Base-by-base conservation (phyloP, 768 basidiomycete species). In the Agrocybe pediades region DNA sequence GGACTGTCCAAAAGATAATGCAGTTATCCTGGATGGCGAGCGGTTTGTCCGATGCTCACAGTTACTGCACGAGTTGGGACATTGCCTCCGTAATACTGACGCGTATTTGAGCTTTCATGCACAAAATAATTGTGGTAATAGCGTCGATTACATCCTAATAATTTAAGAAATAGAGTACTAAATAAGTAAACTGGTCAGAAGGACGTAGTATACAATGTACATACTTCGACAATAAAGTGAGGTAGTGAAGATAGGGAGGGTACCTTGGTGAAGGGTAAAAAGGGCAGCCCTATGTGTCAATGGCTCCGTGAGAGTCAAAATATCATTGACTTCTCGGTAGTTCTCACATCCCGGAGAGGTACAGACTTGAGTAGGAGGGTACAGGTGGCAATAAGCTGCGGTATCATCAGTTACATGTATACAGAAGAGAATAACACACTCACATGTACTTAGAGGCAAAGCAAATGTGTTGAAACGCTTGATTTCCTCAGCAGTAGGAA, bases 181-280 rank as follows among this genome's bases (percentile, higher is more conserved):
- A 41, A 51, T 39, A 29, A 39, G 13, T 20, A 4, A 4, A 36
- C 33, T 36, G 33, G 33, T 15, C 5, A 36, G 5, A 19, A 46
- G n/a, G n/a, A n/a, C n/a, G n/a, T n/a, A n/a, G n/a, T n/a, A n/a
- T n/a, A n/a, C n/a, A n/a, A n/a, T n/a, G n/a, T n/a, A 62, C 60
- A 13, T 29, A 51, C 53, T 49, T 29, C 56, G 56, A 46, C 68
- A 69, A 52, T 69, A 68, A 1, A 64, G 51, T 13, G 60, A 65
- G 5, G 60, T 61, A 0, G 63, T 58, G 48, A 65, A 64, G 5
- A 63, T 54, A 6, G 64, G 65, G 16, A 68, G 43, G 2, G 60
- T 49, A 21, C 68, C 64, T 42, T 61, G 29, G 20, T 52, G 17
- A 15, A 66, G 43, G 0, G 61, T 68, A 42, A 56, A 63, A 9